Base-by-base conservation (phyloP, 169 alveolate species). In the Haemoproteus tartakovskyi region DNA sequence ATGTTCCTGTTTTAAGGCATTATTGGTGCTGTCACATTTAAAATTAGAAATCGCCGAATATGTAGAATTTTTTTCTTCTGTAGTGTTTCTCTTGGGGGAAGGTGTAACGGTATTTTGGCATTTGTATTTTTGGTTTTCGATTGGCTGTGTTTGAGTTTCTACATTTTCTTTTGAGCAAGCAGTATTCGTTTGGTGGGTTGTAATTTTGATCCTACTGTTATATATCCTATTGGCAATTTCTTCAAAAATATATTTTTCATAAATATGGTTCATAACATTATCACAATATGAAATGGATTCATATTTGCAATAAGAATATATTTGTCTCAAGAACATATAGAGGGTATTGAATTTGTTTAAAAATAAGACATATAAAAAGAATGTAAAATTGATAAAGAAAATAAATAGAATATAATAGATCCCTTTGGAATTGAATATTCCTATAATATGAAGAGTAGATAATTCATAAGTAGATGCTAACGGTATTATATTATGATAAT, bases 211-310 rank as follows among this genome's bases (percentile, higher is more conserved):
- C n/a, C n/a, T n/a, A n/a, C 12, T 12, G 4, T 41, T 29, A 41
- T 40, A 59, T 14, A 64, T 27, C 5, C 18, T 30, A 33, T 67
- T 41, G 16, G 56, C 14, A 27, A 54, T 67, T 30, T 67, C 61
- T 8, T 57, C 6, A 26, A 67, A 67, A 8, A 67, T 51, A 54
- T 30, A 67, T 16, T 67, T 54, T 40, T 67, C 82, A 2, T 67
- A 67, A 41, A 67, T 67, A 19, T 52, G 62, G 56, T 67, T 67
- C 82, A 67, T 67, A 46, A 67, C 33, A 67, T 52, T 57, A 6
- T 67, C 82, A 21, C 82, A 67, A 33, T 67, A 67, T 26, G 51
- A 67, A 41, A 56, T 67, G 9, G 82, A 67, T 33, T 67, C 82
- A 24, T 67, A 67, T 19, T 67, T 67, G 36, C 82, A 67, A 41